Evolutionary conservation across 1,139 yeast genomes (phyloP).

Genomic region (Saccharomyces hybrid): DNA sequence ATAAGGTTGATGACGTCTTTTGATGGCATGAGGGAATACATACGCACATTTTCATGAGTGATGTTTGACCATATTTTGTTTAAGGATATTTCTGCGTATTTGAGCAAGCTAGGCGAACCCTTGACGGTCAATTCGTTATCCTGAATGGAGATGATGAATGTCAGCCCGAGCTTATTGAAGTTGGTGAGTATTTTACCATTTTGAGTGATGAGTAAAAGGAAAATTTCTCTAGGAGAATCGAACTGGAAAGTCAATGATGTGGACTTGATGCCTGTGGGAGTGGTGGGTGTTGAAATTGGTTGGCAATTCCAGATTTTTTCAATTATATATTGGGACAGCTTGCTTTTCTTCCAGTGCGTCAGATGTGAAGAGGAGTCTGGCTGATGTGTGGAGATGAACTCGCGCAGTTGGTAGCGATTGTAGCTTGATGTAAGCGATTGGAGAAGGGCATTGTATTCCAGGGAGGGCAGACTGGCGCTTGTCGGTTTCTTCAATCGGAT

Average conservation of each 20-base stretch:
- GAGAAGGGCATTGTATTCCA: background rate
- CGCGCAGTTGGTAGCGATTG: conserved; percentile 3
- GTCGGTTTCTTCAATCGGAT: background rate
- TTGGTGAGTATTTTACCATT: conserved; percentile 37
- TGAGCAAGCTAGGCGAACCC: conserved; percentile 28
- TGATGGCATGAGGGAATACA: conserved; percentile 5
- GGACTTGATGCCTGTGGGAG: conserved; percentile 16
- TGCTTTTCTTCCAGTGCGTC: conserved; percentile 15
- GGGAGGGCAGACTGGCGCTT: background rate
- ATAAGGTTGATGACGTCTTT: conserved; percentile 16
- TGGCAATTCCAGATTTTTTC: conserved; percentile 38
- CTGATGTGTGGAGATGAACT: background rate
- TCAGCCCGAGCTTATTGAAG: conserved; percentile 26
- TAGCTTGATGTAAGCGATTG: conserved; percentile 2
- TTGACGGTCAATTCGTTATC: conserved; percentile 31
- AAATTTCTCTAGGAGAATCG: conserved; percentile 17
- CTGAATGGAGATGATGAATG: conserved; percentile 31
- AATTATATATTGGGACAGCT: conserved; percentile 30
- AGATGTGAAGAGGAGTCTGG: background rate
- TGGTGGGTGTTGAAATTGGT: background rate
- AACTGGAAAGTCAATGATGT: conserved; percentile 30
- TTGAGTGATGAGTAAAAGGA: conserved; percentile 31
- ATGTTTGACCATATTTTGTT: conserved; percentile 36
- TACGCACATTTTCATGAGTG: conserved; percentile 32
- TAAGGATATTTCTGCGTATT: conserved; percentile 34